A percentile compares a stretch with the other conserved stretches of the same genome.
These are phyloP conservation scores for Heteromeles arbutifolia DNA, from an alignment of 306 rosid species.

Conservation along the genomic window DNA sequence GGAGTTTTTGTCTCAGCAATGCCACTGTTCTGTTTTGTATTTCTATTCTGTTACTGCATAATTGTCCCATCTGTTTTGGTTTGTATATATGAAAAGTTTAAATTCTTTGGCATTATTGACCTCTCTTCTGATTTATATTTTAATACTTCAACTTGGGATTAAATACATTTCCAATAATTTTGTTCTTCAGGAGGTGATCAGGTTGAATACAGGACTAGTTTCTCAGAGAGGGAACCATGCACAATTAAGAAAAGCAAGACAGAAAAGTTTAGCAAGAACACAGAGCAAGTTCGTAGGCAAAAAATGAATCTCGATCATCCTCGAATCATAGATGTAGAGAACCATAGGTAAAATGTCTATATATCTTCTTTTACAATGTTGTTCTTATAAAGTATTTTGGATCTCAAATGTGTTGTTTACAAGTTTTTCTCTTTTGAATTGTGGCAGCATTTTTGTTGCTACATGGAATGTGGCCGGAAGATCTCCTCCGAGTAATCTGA, in stretches of 20 bases:
- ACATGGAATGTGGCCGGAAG: conserved; percentile 99
- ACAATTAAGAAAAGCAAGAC: conserved; percentile 93
- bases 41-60: not conserved
- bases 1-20: conserved; percentile 21
- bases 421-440: conserved; percentile 1
- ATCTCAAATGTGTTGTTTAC: conserved; percentile 19
- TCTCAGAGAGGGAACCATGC: conserved; percentile 93
- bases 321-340: conserved; percentile 91
- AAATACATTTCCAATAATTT: conserved; percentile 22
- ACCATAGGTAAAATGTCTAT: conserved; percentile 49
- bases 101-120: not conserved
- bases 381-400: not conserved
- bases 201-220: conserved; percentile 73
- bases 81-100: not conserved
- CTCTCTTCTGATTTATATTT: not conserved
- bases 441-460: conserved; percentile 81
- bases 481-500: conserved; percentile 81
- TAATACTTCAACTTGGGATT: not conserved
- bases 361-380: conserved; percentile 9
- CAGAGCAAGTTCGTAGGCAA: conserved; percentile 63
- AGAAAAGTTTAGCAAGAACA: conserved; percentile 72
- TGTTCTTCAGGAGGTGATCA: conserved; percentile 57
- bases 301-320: conserved; percentile 97
- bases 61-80: conserved; percentile 4
- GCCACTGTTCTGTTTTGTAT: conserved; percentile 12